These are phyloP conservation scores for Alternaria arbusti DNA, from an alignment of 2,329 filamentous ascomycete genomes.

Conservation along the genomic window DNA sequence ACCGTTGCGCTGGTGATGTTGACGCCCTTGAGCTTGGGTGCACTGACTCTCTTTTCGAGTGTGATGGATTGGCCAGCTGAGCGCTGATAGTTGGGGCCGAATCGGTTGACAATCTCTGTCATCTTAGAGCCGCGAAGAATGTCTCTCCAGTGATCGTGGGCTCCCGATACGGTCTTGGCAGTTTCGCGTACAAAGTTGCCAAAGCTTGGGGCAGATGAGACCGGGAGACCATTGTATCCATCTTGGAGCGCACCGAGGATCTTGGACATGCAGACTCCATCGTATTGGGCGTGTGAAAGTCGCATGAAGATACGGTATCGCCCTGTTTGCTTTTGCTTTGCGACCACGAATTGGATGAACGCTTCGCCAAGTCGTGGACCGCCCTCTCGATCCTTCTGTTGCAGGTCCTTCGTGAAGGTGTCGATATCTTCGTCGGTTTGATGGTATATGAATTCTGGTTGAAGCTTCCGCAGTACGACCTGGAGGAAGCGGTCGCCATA, in stretches of 20 bases:
- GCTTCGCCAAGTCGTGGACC: slow-evolving; percentile 39
- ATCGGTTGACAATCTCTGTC: slow-evolving; percentile 42
- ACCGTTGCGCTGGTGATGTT: slow-evolving; percentile 52
- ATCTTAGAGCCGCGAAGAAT: slow-evolving; percentile 41
- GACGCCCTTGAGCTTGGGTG: slow-evolving; percentile 28
- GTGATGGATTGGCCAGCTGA: slow-evolving; percentile 38
- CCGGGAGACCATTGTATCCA: slow-evolving; percentile 41
- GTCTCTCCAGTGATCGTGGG: slow-evolving; percentile 42
- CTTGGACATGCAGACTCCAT: slow-evolving; percentile 40
- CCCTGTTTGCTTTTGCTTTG: slow-evolving; percentile 38
- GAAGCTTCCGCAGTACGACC: slow-evolving; percentile 39
- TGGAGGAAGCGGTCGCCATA: slow-evolving; percentile 44
- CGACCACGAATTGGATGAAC: slow-evolving; percentile 41
- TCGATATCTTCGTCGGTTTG: slow-evolving; percentile 40
- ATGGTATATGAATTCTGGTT: slow-evolving; percentile 40
- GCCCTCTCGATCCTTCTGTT: slow-evolving; percentile 37
- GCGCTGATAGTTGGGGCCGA: slow-evolving; percentile 42
- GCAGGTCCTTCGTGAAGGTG: slow-evolving; percentile 35
- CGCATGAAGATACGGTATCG: slow-evolving; percentile 42
- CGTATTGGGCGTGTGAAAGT: slow-evolving; percentile 45
- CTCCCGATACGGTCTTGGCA: slow-evolving; percentile 35
- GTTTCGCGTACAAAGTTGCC: slow-evolving; percentile 40
- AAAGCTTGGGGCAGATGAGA: slow-evolving; percentile 41
- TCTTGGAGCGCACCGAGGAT: slow-evolving; percentile 38
- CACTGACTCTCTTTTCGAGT: slow-evolving; percentile 32